Evolutionary conservation across 331 rosid genomes (phyloP), one percentile per base, ranked within the genome.

Genomic region (Pyracantha coccinea): DNA sequence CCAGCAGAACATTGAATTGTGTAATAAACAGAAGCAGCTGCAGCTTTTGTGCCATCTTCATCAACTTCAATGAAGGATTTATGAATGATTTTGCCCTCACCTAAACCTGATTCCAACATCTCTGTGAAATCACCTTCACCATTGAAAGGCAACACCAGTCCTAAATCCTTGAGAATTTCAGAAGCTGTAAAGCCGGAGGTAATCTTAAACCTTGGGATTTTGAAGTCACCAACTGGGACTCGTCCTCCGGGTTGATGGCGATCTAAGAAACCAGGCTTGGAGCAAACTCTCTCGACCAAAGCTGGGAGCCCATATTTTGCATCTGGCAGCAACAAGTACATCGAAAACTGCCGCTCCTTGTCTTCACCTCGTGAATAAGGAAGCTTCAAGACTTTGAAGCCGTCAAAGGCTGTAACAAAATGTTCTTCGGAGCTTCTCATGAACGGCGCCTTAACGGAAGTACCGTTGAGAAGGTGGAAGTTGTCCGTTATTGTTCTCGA

Each of bases 191-290:
- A 68, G 45, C 83, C 88, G 32, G 79, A 88, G 55, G 92, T 86
- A 68, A 89, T 78, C 69, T 86, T 89, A 64, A 89, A 89, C 80
- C 50, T 88, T 5, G 98, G 98, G 66, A 92, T 78, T 82, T 79
- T 77, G 66, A 93, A 88, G 35, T 76, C 83, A 1, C 96, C 97
- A 44, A 85, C 89, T 70, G 33, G 33, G 33, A 31, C 33, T 31
- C 33, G 6, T 31, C 33, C 5, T 31, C 7, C 1, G 33, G 33
- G 33, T 1, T 5, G 33, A 50, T 84, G 85, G 77, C 71, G 81
- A n/a, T 89, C 87, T 66, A 93, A 78, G 81, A 89, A 86, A 12
- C 79, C 82, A 3, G 92, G 57, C 54, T 83, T 83, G 5, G 93
- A 86, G 60, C 89, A 77, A 20, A 91, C 33, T 31, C 7, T 4